A percentile compares a stretch with the other conserved stretches of the same genome.
These are phyloP conservation scores for Solanum chmielewskii DNA, from an alignment of 257 asterid species.

Conservation along the genomic window DNA sequence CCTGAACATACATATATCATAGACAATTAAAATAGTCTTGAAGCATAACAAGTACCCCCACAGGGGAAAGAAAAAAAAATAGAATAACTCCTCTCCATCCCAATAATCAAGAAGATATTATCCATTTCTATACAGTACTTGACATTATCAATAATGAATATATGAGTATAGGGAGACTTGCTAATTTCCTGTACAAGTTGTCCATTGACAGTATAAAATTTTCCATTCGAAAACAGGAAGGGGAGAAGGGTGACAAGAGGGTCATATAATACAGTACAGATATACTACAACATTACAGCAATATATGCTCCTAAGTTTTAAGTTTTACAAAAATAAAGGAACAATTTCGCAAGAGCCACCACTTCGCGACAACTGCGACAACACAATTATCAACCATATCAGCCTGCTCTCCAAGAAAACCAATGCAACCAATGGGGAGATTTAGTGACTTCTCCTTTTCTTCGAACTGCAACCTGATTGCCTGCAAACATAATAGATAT, in stretches of 20 bases:
- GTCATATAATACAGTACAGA: slow-evolving; percentile 2
- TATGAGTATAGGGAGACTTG: not conserved
- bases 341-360: slow-evolving; percentile 11
- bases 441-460: slow-evolving; percentile 40
- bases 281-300: slow-evolving; percentile 24
- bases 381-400: not conserved
- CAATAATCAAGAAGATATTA: not conserved
- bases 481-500: slow-evolving; percentile 21
- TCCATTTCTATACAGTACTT: not conserved
- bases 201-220: not conserved
- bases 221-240: not conserved
- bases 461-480: slow-evolving; percentile 51
- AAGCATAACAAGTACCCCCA: not conserved
- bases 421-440: slow-evolving; percentile 18
- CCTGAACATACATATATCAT: no score
- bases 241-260: not conserved
- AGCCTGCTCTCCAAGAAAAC: not conserved
- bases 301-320: slow-evolving; percentile 12
- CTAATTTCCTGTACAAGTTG: slow-evolving; percentile 28
- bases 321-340: slow-evolving; percentile 6
- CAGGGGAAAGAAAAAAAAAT: not conserved
- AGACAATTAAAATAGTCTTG: no score
- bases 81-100: not conserved
- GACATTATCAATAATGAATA: not conserved
- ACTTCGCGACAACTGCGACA: slow-evolving; percentile 12